Evolutionary conservation across 2,329 filamentous ascomycete species (phyloP), one percentile per base, ranked within the genome.

Genomic region (Zymoseptoria passerinii): DNA sequence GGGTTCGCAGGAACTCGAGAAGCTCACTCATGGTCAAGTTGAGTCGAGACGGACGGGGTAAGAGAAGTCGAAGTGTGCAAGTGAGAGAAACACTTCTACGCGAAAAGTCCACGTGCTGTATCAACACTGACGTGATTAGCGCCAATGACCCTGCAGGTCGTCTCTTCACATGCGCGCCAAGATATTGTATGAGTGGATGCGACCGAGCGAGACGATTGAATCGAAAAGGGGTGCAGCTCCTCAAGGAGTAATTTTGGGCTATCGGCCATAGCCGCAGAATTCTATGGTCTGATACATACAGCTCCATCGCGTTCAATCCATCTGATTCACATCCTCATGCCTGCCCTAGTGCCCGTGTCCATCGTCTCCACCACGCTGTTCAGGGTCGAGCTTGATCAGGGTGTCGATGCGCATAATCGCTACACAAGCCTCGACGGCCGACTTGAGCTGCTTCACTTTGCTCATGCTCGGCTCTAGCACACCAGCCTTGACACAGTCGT

Each of bases 331-430:
- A 20, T 50, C n/a, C 49, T 50, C 49, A 54, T 28, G 10, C 18
- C 49, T 20, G 50, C n/a, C 53, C 55, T 65, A 68, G 53, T 74
- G 71, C 50, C 72, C 74, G 70, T 75, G 75, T 53, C 73, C 72
- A 65, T 69, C 91, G 70, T 94, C 89, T 77, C 95, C 88, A 3
- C 75, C 83, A 70, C 83, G 81, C 79, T 87, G 83, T 80, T 96
- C 91, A 18, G 92, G 92, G 80, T 99, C 94, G 75, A 99, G 79
- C 81, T 95, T 95, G 78, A 99, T 97, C 76, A 99, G 81, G 65
- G 94, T 97, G 79, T 99, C 94, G 73, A 99, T 99, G 71, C 94
- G 85, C 94, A 99, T 97, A 74, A 99, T 97, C 72, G 91, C 89
- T 76, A 99, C 95, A 76, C 94, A 97, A 57, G 94, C 94, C 79